phyloP scores from a whole-genome alignment of 2,329 filamentous ascomycete species.

The Colletotrichum sublineola region DNA sequence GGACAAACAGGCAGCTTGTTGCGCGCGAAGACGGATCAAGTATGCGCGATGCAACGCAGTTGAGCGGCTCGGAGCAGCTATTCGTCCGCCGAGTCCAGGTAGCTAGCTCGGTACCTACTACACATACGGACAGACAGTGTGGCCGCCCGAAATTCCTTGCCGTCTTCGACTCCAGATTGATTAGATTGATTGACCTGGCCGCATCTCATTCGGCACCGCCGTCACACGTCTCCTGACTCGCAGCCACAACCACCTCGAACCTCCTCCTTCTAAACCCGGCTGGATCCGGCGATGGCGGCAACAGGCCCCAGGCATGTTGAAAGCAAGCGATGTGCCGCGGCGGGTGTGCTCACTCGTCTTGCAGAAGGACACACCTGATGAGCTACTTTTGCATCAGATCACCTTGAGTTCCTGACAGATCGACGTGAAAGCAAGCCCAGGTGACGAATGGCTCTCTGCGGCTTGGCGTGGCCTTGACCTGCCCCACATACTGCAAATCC shows the following conservation, averaged over 20 bases:
- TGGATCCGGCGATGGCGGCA: conserved; percentile 25
- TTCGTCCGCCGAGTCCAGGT: conserved; percentile 23
- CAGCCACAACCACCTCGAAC: conserved; percentile 3
- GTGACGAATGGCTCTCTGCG: conserved; percentile 4
- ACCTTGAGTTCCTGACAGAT: conserved; percentile 25
- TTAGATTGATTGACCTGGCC: conserved; percentile 34
- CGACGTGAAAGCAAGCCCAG: conserved; percentile 6
- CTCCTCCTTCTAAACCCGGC: conserved; percentile 4
- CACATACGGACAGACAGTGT: conserved; percentile 9
- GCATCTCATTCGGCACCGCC: conserved; percentile 14
- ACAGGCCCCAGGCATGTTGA: conserved; percentile 15
- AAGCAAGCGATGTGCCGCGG: conserved; percentile 13
- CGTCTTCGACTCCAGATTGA: conserved; percentile 41
- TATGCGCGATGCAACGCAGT: conserved; percentile 29
- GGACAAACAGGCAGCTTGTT: conserved; percentile 21
- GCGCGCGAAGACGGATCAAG: conserved; percentile 6
- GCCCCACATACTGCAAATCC: conserved; percentile 23
- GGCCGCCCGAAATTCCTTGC: conserved; percentile 24
- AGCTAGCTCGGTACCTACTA: no score
- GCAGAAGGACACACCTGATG: not conserved
- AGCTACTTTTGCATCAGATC: conserved; percentile 24
- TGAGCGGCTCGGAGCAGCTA: conserved; percentile 33
- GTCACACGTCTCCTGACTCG: conserved; percentile 9
- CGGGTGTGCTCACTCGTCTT: not conserved
- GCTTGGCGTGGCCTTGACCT: conserved; percentile 10